Evolutionary conservation across 495 filamentous ascomycete genomes (phyloP), one percentile per base, ranked within the genome.

Genomic region (Penicillium arizonense): DNA sequence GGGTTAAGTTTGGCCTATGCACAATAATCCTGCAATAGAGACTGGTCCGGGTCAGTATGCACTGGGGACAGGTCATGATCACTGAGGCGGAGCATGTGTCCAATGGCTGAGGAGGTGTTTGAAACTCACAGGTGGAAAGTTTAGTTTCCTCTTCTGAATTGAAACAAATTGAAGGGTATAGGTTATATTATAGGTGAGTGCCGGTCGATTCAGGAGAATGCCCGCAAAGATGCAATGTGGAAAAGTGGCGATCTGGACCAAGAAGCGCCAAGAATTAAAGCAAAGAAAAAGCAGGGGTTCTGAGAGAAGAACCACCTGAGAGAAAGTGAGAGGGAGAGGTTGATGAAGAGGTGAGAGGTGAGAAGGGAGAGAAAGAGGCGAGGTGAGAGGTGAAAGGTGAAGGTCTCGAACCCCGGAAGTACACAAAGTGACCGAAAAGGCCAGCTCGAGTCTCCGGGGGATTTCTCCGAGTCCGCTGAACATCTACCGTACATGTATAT

Each of bases 351-450:
- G 53, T 46, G 57, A 50, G 33, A 18, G 18, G 18, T 18, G 18
- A 18, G 18, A 18, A 18, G 18, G 18, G 18, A 18, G 18, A 18
- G 18, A 18, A 1, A 18, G 18, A 18, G 18, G 18, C 18, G 18
- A 18, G 44, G 42, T 45, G 28, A 30, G 36, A 42, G 33, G 21
- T 14, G 52, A 39, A 36, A 48, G 56, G 54, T 53, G 61, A 67
- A 53, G 61, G 36, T 63, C 58, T 58, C 65, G 65, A 69, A 51
- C 59, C 63, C 63, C 65, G 62, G 64, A 67, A 65, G 58, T 60
- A 65, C 63, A 65, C 62, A 64, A 64, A 53, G 57, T 54, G 38
- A 53, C 48, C 40, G 59, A 63, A 60, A 61, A 68, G 62, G 65
- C 59, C 65, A 68, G 59, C 55, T 63, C 62, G 62, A 63, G 56